Base-by-base conservation (phyloP, 768 basidiomycete species). In the Lactarius trivialis region DNA sequence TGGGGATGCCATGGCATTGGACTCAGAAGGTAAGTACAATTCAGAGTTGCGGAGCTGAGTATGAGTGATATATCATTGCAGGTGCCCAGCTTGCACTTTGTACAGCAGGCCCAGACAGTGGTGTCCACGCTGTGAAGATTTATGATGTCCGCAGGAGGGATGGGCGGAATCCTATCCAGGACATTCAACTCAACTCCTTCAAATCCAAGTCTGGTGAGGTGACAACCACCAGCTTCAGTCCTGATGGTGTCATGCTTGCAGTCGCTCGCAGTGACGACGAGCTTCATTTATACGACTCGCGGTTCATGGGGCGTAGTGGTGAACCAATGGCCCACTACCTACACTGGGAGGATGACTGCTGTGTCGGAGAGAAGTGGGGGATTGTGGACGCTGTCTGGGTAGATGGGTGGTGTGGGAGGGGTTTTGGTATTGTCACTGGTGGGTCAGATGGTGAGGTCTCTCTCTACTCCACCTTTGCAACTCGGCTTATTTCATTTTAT, bases 1-100 rank as follows among this genome's bases (percentile, higher is more conserved):
- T 55, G 67, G 67, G 6, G 67, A 67, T 39, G 65, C 61, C 12
- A 67, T 67, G 61, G 61, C 61, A 19, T 9, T 66, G 21, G 53
- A 63, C 48, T 37, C 65, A 33, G 58, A 62, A 17, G 65, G 67
- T 67, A 14, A 9, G 24, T 14, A 7, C 4, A n/a, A 33, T 45
- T 34, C n/a, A 21, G 12, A 28, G 19, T 26, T 4, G 34, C 17
- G 1, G 6, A 24, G 15, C 37, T 6, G 7, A 26, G 2, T 6
- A 30, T 24, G 30, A 33, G 34, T 49, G 26, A 55, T 48, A 6
- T 24, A 26, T 53, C 32, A 21, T 12, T 21, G 4, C 56, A 66
- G 61, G 65, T 41, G 32, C n/a, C 17, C 55, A 49, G 3, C 52
- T 66, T 15, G 67, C 67, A 11, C 56, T 66, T 9, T 63, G 61